Evolutionary conservation across 1,139 yeast genomes (phyloP), one percentile per base, ranked within the genome.

Genomic region (Blastobotrys apis): DNA sequence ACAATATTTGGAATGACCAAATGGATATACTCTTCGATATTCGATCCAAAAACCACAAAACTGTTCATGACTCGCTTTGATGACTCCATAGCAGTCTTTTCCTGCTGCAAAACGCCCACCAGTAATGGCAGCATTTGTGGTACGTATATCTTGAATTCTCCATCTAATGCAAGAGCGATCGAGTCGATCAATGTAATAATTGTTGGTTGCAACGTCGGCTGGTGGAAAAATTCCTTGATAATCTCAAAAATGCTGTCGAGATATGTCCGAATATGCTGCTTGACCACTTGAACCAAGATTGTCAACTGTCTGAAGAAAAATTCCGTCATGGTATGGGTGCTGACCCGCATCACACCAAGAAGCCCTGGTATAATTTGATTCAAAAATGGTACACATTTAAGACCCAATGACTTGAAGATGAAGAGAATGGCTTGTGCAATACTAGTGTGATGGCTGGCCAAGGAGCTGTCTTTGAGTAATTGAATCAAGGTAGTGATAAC

Each of bases 381-480:
- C 47, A 94, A 68, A 59, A 85, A 92, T 5, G 90, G 80, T 19
- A 90, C 94, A 63, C 97, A 90, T 45, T 90, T 78, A 47, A 86
- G 70, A 0, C 97, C 96, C 50, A 92, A 69, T 1, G 94, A 84
- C 63, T 85, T 88, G 69, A 88, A 88, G 41, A 92, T 87, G 58
- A 85, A 82, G 77, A 90, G 82, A 39, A 92, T 84, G 0, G 97
- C 95, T 56, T 87, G 95, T 10, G 88, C 85, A 29, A 87, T 95
- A 35, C 86, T 83, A 5, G 92, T 84, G 60, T 94, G 97, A 57
- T 90, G 95, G 0, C 86, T 72, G 13, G 85, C 81, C 48, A 92
- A 71, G 0, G 97, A 86, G 1, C 85, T 80, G 62, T 94, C 98
- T 53, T 83, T 82, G 41, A 92, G 67, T 21, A 92, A 81, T 49